Evolutionary conservation across 1,284 basidiomycete species (phyloP).

Genomic region (Taiwanofungus camphoratus): DNA sequence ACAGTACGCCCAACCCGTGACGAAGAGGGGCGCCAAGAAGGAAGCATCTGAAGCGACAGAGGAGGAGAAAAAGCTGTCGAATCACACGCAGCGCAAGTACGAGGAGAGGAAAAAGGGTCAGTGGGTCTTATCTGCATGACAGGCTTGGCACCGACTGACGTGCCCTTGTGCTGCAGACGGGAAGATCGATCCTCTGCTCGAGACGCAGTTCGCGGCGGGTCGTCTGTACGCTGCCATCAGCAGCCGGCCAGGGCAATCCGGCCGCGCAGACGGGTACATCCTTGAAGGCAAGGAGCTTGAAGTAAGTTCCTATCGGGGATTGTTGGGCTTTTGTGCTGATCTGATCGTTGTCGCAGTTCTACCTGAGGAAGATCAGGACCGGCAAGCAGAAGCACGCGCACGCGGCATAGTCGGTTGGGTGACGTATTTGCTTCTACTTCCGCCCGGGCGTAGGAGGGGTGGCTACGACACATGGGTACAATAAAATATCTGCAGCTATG

Average conservation of each 20-base stretch:
- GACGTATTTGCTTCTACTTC: background rate
- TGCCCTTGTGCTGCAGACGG: slow-evolving; percentile 47
- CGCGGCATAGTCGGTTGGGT: slow-evolving; percentile 30
- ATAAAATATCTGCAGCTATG: slow-evolving; percentile 9
- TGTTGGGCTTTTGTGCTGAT: slow-evolving; percentile 14
- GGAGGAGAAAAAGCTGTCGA: slow-evolving; percentile 75
- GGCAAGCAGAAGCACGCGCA: slow-evolving; percentile 92
- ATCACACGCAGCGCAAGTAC: slow-evolving; percentile 81
- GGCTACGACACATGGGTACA: slow-evolving; percentile 17
- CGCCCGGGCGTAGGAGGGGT: slow-evolving; percentile 2
- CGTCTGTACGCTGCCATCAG: slow-evolving; percentile 87
- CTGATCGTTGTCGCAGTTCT: slow-evolving; percentile 56
- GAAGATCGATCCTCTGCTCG: slow-evolving; percentile 86
- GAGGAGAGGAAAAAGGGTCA: slow-evolving; percentile 87
- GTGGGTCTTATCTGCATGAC: slow-evolving; percentile 15
- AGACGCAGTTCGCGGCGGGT: slow-evolving; percentile 82
- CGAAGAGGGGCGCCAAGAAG: slow-evolving; percentile 75
- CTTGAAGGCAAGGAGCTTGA: slow-evolving; percentile 97
- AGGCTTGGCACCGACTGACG: slow-evolving; percentile 9
- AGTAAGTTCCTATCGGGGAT: slow-evolving; percentile 39
- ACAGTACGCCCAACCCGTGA: slow-evolving; percentile 88
- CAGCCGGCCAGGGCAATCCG: slow-evolving; percentile 91
- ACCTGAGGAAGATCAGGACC: slow-evolving; percentile 86
- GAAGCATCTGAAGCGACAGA: slow-evolving; percentile 43
- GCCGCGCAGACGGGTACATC: slow-evolving; percentile 91